phyloP scores from a whole-genome alignment of 768 basidiomycete genomes.

The Suillus subalutaceus region DNA sequence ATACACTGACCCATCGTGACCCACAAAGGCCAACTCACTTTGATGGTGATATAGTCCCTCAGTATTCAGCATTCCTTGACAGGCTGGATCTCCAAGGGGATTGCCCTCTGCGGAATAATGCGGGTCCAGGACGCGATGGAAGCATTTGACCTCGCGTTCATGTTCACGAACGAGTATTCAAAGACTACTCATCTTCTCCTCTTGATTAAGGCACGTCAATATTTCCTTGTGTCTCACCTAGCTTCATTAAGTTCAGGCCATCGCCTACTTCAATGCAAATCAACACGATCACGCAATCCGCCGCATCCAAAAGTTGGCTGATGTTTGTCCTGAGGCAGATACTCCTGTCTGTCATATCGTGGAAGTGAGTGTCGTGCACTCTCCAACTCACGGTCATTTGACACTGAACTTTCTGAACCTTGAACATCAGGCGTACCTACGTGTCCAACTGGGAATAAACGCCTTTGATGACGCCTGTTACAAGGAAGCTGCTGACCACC shows the following conservation, averaged over 20 bases:
- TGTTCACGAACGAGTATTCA: neutral
- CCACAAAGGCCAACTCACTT: too few relatives aligned
- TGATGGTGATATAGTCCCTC: too few relatives aligned
- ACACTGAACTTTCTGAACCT: neutral
- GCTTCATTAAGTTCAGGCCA: neutral
- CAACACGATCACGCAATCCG: neutral
- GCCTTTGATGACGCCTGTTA: neutral
- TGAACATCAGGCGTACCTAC: neutral
- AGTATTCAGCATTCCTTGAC: too few relatives aligned
- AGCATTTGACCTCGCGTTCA: neutral
- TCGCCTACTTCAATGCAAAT: neutral
- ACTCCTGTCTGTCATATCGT: neutral
- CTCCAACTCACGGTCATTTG: neutral
- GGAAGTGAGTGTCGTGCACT: neutral
- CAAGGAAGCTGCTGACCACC: neutral
- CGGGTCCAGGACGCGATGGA: too few relatives aligned
- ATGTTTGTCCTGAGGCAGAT: neutral
- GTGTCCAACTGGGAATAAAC: neutral
- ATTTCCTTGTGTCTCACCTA: neutral
- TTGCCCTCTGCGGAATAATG: too few relatives aligned
- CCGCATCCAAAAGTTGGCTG: neutral
- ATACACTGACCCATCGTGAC: too few relatives aligned
- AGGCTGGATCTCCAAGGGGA: too few relatives aligned
- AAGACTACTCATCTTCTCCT: neutral
- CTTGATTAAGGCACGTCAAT: neutral